Evolutionary conservation across 108 stramenopile species (phyloP).

Genomic region (Nannochloropsis oceanica): DNA sequence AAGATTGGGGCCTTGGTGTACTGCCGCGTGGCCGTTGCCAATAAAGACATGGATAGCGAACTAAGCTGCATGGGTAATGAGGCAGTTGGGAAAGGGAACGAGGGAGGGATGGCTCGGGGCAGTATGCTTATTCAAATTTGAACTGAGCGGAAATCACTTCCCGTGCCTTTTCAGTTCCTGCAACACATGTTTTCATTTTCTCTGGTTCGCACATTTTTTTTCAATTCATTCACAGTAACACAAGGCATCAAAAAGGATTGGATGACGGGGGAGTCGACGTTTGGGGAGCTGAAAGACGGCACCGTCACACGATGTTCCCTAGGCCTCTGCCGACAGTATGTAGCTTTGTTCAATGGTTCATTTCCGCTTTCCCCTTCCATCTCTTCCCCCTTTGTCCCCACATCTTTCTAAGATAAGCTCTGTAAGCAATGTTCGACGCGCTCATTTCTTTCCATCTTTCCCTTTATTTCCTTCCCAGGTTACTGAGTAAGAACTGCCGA

Average conservation of each 20-base stretch:
- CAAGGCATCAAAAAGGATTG: constrained; percentile 32
- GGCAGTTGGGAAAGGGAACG: background rate
- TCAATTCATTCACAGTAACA: background rate
- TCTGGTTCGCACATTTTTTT: background rate
- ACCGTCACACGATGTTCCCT: constrained; percentile 24
- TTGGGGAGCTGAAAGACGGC: constrained; percentile 27
- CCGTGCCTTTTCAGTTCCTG: no score
- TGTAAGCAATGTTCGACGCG: no score
- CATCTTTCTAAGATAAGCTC: no score
- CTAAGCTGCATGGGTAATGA: constrained; percentile 28
- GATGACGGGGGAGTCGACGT: constrained; percentile 34
- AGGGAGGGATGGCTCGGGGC: no score
- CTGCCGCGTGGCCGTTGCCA: constrained; percentile 22
- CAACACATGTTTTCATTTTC: background rate
- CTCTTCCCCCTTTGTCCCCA: no score
- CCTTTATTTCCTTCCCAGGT: constrained; percentile 14
- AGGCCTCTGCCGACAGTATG: background rate
- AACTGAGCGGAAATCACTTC: no score
- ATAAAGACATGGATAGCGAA: constrained; percentile 33
- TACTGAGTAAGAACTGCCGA: constrained; percentile 19
- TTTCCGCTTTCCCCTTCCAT: no score
- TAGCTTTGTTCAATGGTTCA: no score
- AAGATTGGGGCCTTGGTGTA: constrained; percentile 29
- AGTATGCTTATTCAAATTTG: no score
- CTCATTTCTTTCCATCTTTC: no score